A percentile compares a stretch with the other conserved stretches of the same genome.
Evolutionary conservation across 2,329 filamentous ascomycete genomes (phyloP).

Genomic region (Aureobasidium sp.): DNA sequence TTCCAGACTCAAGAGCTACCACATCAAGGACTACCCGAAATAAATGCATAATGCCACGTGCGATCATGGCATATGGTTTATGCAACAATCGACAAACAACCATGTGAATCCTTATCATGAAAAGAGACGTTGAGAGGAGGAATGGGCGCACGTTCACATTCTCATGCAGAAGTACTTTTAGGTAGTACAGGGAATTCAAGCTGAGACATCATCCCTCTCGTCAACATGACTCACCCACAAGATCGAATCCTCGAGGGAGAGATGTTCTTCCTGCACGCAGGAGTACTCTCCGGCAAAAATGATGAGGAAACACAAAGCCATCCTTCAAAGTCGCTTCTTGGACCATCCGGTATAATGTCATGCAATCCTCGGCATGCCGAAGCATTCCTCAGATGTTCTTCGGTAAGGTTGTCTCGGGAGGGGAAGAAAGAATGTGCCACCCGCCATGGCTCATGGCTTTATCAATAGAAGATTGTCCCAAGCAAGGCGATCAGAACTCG

Average conservation of each 20-base stretch:
- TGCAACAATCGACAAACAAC: neutral
- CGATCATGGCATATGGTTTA: neutral
- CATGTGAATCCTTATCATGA: neutral
- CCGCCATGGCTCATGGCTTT: neutral
- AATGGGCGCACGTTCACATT: neutral
- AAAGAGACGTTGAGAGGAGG: neutral
- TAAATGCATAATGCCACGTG: slow-evolving; percentile 18
- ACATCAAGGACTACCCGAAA: slow-evolving; percentile 71
- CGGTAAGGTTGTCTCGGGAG: slow-evolving; percentile 8
- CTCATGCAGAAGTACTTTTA: neutral
- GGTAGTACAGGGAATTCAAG: neutral
- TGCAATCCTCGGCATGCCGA: slow-evolving; percentile 5
- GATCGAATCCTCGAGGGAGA: neutral
- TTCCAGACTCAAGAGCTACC: slow-evolving; percentile 91
- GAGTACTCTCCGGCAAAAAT: too few relatives aligned
- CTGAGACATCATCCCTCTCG: slow-evolving; percentile 1
- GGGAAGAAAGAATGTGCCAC: slow-evolving; percentile 1
- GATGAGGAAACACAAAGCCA: too few relatives aligned
- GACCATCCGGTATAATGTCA: neutral
- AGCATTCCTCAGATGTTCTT: neutral
- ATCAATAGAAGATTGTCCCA: neutral
- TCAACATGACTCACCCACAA: neutral
- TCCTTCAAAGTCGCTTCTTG: neutral
- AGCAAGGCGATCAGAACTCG: neutral
- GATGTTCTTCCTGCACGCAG: neutral